A percentile compares a stretch with the other conserved stretches of the same genome.
phyloP scores from a whole-genome alignment of 1,139 yeast genomes.

The Hansenula anomala region DNA sequence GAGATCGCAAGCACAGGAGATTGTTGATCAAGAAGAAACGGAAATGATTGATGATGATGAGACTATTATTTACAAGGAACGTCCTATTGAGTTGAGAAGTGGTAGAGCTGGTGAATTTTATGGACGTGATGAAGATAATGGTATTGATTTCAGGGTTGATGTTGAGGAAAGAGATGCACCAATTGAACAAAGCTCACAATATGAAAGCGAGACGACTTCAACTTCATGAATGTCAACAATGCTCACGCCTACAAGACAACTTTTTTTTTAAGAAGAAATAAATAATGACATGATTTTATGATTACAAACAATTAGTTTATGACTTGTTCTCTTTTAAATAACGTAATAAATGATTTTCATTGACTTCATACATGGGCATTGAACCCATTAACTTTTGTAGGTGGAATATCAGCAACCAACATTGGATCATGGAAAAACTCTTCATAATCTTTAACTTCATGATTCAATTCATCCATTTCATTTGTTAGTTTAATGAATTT shows the following conservation, averaged over 20 bases:
- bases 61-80: not conserved
- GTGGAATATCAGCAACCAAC: slow-evolving; percentile 35
- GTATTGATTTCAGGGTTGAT: slow-evolving; percentile 3
- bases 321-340: too few species aligned
- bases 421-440: slow-evolving; percentile 33
- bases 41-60: slow-evolving; percentile 3
- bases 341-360: too few species aligned
- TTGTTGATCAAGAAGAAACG: not conserved
- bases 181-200: not conserved
- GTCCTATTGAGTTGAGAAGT: not conserved
- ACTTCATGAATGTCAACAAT: not conserved
- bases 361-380: not conserved
- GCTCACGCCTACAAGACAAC: too few species aligned
- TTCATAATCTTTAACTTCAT: slow-evolving; percentile 14
- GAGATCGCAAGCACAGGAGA: not conserved
- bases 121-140: slow-evolving; percentile 2
- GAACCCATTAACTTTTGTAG: slow-evolving; percentile 10
- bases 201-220: not conserved
- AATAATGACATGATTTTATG: too few species aligned
- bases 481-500: slow-evolving; percentile 37
- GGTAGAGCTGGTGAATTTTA: not conserved
- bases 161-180: not conserved
- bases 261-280: not conserved
- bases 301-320: too few species aligned
- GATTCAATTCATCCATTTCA: slow-evolving; percentile 7